Percentiles rank a stretch among this genome's conserved stretches.
Evolutionary conservation across 352 stramenopile genomes (phyloP).

Genomic region (Thraustochytrium sp.): DNA sequence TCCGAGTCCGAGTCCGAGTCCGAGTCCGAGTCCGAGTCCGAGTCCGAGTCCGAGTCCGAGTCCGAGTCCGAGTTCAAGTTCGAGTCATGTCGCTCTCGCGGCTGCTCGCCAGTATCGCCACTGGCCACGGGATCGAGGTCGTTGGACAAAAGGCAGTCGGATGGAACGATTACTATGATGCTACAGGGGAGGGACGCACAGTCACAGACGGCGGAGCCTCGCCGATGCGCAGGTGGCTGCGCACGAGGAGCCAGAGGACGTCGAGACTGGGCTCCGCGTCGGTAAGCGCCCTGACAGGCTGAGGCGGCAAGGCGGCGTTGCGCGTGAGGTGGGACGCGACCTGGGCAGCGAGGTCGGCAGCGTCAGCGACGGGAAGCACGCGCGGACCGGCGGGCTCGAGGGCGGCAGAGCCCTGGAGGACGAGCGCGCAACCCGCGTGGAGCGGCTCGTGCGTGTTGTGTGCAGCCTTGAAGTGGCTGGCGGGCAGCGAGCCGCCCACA

Average conservation of each 20-base stretch:
- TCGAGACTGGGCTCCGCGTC: neutral
- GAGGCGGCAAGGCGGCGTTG: neutral
- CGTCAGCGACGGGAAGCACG: neutral
- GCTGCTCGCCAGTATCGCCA: too few species aligned
- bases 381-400: neutral
- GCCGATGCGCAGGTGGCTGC: too few species aligned
- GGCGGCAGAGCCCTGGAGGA: neutral
- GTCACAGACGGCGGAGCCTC: too few species aligned
- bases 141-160: too few species aligned
- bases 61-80: too few species aligned
- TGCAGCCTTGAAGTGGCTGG: neutral
- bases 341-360: neutral
- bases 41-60: too few species aligned
- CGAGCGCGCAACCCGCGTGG: neutral
- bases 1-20: too few species aligned
- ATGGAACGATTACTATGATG: too few species aligned
- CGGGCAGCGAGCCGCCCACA: neutral
- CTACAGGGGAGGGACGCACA: too few species aligned
- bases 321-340: neutral
- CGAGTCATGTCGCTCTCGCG: too few species aligned
- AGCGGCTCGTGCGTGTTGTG: constrained; percentile 16
- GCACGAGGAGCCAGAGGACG: too few species aligned
- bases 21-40: too few species aligned
- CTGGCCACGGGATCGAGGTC: neutral
- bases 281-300: neutral